Evolutionary conservation across 1,284 basidiomycete species (phyloP).

Genomic region (Moniliella sp.): DNA sequence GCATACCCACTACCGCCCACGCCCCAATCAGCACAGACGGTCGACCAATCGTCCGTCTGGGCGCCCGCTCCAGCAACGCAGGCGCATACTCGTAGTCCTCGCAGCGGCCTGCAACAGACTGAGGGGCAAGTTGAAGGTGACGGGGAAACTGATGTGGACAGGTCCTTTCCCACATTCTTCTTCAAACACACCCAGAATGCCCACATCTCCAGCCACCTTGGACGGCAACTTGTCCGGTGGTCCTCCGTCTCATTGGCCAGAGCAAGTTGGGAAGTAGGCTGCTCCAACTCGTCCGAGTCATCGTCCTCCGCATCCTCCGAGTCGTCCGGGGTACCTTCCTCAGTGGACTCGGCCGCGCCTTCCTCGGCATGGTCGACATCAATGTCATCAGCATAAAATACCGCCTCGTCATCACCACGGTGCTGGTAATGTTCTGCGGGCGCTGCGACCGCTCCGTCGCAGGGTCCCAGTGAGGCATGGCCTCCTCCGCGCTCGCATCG

Average conservation of each 20-base stretch:
- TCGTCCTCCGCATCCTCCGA: constrained; percentile 3
- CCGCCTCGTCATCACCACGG: constrained; percentile 16
- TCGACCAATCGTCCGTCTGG: no score
- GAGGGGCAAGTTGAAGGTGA: constrained; percentile 33
- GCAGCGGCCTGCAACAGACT: constrained; percentile 27
- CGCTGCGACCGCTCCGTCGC: no score
- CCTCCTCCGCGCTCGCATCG: no score
- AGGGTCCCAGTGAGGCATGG: no score
- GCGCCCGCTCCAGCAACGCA: constrained; percentile 24
- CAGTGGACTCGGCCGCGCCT: constrained; percentile 1
- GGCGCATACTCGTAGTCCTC: constrained; percentile 33
- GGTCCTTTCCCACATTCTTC: constrained; percentile 50
- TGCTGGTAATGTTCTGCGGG: no score
- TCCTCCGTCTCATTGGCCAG: no score
- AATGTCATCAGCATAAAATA: constrained; percentile 26
- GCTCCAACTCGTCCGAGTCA: constrained; percentile 4
- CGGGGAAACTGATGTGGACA: constrained; percentile 32
- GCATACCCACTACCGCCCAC: constrained; percentile 28
- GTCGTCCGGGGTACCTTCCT: constrained; percentile 1
- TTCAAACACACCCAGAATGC: constrained; percentile 65
- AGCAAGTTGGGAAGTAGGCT: constrained; percentile 1
- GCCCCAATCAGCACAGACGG: constrained; percentile 17
- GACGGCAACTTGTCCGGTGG: constrained; percentile 41
- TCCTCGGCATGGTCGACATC: constrained; percentile 7
- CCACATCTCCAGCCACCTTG: constrained; percentile 49